Evolutionary conservation across 2,329 filamentous ascomycete genomes (phyloP).

Genomic region (Chaetomium olivaceum): DNA sequence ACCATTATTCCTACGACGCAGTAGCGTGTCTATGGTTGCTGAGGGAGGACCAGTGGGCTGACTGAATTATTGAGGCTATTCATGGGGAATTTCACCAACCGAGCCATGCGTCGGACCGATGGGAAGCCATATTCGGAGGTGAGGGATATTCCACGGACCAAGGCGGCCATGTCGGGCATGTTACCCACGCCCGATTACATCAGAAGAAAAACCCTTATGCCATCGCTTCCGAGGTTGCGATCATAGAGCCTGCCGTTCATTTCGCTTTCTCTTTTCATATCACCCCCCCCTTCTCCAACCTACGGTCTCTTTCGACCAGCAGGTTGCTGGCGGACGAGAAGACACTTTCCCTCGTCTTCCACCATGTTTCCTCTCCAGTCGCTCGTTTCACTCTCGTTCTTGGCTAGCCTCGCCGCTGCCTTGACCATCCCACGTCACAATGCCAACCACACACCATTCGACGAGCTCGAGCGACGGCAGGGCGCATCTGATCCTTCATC

Average conservation of each 20-base stretch:
- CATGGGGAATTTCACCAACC: not conserved
- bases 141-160: not conserved
- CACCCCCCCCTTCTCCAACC: not conserved
- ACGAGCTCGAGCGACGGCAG: not conserved
- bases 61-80: not conserved
- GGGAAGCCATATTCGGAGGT: not conserved
- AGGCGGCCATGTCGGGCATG: not conserved
- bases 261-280: not conserved
- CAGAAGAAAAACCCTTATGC: not conserved
- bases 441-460: slow-evolving; percentile 4
- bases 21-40: not conserved
- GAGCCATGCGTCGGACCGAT: not conserved
- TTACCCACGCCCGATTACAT: not conserved
- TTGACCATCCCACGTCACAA: slow-evolving; percentile 8
- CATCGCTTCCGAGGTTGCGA: not conserved
- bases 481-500: not conserved
- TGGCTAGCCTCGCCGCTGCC: not conserved
- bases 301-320: not conserved
- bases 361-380: slow-evolving; percentile 4
- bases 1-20: not conserved
- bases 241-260: not conserved
- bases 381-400: slow-evolving; percentile 4
- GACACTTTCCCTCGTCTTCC: not conserved
- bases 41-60: slow-evolving; percentile 1
- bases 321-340: not conserved